Evolutionary conservation across 805 yeast genomes (phyloP).

Genomic region (Maudiozyma pseudohumilis): DNA sequence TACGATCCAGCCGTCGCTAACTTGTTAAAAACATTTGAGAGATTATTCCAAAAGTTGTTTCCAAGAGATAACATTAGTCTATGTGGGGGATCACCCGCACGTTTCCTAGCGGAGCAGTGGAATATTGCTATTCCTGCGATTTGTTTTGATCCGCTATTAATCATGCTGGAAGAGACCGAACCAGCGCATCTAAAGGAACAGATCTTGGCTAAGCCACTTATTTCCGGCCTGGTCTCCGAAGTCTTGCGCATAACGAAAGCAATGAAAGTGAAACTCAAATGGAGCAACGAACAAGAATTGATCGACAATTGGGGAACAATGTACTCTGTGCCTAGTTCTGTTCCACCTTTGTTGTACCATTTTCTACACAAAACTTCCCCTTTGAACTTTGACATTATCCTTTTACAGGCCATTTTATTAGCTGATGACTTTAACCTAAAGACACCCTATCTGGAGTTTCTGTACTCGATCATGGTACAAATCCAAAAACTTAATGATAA

Average conservation of each 20-base stretch:
- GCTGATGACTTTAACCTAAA: conserved; percentile 84
- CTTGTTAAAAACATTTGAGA: conserved; percentile 24
- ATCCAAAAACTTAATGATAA: conserved; percentile 40
- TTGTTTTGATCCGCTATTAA: conserved; percentile 66
- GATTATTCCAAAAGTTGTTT: conserved; percentile 24
- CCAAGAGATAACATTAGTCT: conserved; percentile 33
- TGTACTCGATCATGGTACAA: conserved; percentile 71
- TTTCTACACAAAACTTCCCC: conserved; percentile 44
- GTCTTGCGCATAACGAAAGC: conserved; percentile 60
- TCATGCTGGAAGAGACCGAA: conserved; percentile 60
- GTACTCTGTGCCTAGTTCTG: conserved; percentile 35
- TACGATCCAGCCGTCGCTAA: conserved; percentile 16
- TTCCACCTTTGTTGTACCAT: conserved; percentile 59
- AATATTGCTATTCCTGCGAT: conserved; percentile 69
- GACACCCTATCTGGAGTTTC: conserved; percentile 83
- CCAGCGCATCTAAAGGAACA: conserved; percentile 52
- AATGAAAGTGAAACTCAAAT: conserved; percentile 60
- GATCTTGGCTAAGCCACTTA: conserved; percentile 75
- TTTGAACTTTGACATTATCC: conserved; percentile 60
- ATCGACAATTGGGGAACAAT: conserved; percentile 42
- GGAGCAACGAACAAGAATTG: conserved; percentile 54
- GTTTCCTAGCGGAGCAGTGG: conserved; percentile 72
- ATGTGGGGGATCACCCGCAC: conserved; percentile 28
- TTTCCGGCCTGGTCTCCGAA: conserved; percentile 72
- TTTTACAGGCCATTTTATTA: conserved; percentile 76